Evolutionary conservation across 2,329 filamentous ascomycete genomes (phyloP), one percentile per base, ranked within the genome.

Genomic region (Ambrosiella beaveri): DNA sequence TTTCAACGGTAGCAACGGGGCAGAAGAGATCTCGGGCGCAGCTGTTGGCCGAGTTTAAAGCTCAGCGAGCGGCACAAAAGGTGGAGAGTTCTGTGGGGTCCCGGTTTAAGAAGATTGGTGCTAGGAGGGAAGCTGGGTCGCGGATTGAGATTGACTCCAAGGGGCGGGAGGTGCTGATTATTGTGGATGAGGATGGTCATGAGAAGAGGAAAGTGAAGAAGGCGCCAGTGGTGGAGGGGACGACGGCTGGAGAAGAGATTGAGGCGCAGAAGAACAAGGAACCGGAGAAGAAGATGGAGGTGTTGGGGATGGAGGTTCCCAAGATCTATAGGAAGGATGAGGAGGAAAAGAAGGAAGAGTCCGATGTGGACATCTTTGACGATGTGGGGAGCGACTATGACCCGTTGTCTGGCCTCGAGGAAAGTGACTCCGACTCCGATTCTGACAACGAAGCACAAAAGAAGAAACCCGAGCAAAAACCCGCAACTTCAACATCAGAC

Each of bases 361-460:
- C 79, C 59, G 75, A 85, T 56, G 67, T 80, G 27, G 74, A 84
- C 63, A 86, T 86, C 7, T 86, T 86, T 62, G 81, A 80, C 44
- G 80, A 78, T 57, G 80, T 73, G 0, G 82, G 77, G 2, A 80
- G 81, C 59, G 82, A 85, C 64, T 86, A 86, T 65, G 75, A 86
- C 65, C 82, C 82, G 1, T 68, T 86, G 47, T 82, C 80, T 2
- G 82, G 74, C 5, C 69, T 85, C 63, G 47, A 51, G 4, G 47
- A 19, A 35, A 36, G 27, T 27, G 74, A 69, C 12, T 66, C 68
- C 37, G 56, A 56, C 13, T 60, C 60, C 3, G 74, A 70, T 19
- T 72, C 70, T 13, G 71, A 71, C 7, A 71, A 71, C 65, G 71
- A 71, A 0, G 71, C 72, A 41, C 69, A 71, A 1, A 67, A 71